Conservation (phyloP, 139 green algal genomes). For the Micractinium sp. region DNA sequence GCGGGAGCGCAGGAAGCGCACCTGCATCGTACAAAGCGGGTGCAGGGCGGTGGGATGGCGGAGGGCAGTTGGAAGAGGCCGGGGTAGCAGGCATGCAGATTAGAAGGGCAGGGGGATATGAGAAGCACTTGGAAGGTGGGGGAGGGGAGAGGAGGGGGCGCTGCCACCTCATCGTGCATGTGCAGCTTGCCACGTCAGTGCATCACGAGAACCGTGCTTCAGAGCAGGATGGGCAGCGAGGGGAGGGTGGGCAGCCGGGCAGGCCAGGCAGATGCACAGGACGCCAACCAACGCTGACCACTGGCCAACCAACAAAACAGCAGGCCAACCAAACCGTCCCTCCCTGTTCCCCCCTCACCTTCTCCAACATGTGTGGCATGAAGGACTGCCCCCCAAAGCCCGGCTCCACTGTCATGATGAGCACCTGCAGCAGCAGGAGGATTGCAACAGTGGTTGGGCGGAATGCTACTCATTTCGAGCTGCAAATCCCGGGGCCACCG, state of each 20-base stretch:
- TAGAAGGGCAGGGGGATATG: too few relatives aligned
- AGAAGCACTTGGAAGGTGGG: too few relatives aligned
- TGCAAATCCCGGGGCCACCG: neutral
- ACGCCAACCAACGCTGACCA: neutral
- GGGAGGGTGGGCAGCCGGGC: neutral
- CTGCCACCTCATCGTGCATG: too few relatives aligned
- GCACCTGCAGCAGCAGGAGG: conserved; percentile 47
- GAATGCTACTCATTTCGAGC: too few relatives aligned
- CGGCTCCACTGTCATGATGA: conserved; percentile 87
- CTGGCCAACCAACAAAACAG: neutral
- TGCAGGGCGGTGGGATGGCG: neutral
- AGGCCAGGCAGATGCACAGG: neutral
- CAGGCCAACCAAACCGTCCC: neutral
- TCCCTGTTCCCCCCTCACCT: conserved; percentile 28
- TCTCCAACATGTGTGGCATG: conserved; percentile 64
- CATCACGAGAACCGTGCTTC: too few relatives aligned
- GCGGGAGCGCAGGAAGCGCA: conserved; percentile 56
- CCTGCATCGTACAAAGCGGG: conserved; percentile 17
- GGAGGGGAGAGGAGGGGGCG: too few relatives aligned
- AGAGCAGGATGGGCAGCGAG: too few relatives aligned
- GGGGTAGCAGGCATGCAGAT: too few relatives aligned
- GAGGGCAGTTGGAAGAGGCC: neutral
- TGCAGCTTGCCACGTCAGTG: too few relatives aligned
- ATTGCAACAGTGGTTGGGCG: neutral
- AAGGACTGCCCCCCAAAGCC: conserved; percentile 93